A percentile compares a stretch with the other conserved stretches of the same genome.
Evolutionary conservation across 1,139 yeast genomes (phyloP).

Genomic region (Saccharomyces hybrid): DNA sequence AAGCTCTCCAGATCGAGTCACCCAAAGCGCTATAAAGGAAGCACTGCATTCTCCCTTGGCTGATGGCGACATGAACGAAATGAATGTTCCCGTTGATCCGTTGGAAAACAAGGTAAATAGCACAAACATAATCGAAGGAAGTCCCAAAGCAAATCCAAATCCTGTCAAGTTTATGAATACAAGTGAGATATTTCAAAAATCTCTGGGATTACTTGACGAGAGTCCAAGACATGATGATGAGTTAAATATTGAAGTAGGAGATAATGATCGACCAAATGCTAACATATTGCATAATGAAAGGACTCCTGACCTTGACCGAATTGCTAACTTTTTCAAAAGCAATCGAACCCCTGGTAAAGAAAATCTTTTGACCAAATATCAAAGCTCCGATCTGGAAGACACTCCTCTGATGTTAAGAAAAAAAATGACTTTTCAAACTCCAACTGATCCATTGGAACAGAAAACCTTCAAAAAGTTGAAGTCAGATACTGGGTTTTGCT

Average conservation of each 20-base stretch:
- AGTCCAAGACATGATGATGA: not conserved
- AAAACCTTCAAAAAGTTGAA: not conserved
- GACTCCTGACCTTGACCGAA: slow-evolving; percentile 27
- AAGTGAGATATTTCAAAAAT: slow-evolving; percentile 2
- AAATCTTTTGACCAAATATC: slow-evolving; percentile 10
- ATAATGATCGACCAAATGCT: not conserved
- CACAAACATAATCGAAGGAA: not conserved
- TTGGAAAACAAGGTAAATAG: not conserved
- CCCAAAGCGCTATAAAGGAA: not conserved
- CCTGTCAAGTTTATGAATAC: slow-evolving; percentile 5
- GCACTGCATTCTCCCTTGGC: not conserved
- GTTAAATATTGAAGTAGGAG: not conserved
- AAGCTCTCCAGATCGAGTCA: not conserved
- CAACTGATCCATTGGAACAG: not conserved
- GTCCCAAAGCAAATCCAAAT: not conserved
- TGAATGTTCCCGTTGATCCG: not conserved
- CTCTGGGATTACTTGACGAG: not conserved
- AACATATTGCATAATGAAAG: slow-evolving; percentile 12
- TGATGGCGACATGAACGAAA: not conserved
- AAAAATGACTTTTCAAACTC: not conserved
- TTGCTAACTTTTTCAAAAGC: slow-evolving; percentile 20
- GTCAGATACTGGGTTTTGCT: not conserved
- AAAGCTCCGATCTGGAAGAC: slow-evolving; percentile 16
- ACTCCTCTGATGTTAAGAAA: slow-evolving; percentile 15
- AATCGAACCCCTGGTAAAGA: slow-evolving; percentile 13